Conservation (phyloP, 257 asterid genomes). For the Solanum habrochaites region DNA sequence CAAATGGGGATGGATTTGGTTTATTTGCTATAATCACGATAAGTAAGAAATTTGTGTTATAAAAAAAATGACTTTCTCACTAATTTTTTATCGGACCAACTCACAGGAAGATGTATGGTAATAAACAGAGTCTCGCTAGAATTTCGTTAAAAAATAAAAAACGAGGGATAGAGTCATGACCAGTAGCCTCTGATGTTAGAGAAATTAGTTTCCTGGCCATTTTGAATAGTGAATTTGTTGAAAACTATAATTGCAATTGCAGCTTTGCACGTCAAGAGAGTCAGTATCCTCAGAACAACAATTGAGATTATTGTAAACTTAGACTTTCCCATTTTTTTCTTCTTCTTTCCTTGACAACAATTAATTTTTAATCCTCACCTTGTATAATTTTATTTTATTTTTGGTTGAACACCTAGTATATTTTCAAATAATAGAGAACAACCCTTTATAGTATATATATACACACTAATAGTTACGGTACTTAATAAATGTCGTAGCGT, state of each 20-base stretch:
- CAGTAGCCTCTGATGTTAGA: slow-evolving; percentile 19
- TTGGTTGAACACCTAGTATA: background rate
- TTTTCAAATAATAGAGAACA: background rate
- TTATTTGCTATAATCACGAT: background rate
- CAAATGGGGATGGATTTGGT: background rate
- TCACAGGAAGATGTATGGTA: too few species aligned
- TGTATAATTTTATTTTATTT: too few species aligned
- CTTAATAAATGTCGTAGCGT: background rate
- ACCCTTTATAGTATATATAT: background rate
- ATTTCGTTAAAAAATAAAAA: too few species aligned
- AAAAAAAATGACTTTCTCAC: background rate
- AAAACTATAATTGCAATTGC: slow-evolving; percentile 24
- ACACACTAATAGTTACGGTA: background rate
- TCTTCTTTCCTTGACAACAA: background rate
- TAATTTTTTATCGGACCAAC: too few species aligned
- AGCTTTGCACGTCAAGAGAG: slow-evolving; percentile 25
- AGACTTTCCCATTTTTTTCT: background rate
- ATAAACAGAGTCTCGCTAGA: too few species aligned
- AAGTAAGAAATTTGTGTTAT: background rate
- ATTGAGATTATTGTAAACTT: background rate
- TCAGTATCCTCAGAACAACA: slow-evolving; percentile 21
- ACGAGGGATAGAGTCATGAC: background rate
- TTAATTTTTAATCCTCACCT: background rate
- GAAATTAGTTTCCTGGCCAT: slow-evolving; percentile 18
- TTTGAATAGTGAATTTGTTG: slow-evolving; percentile 17